Evolutionary conservation across 768 basidiomycete genomes (phyloP), one percentile per base, ranked within the genome.

Genomic region (Obba rivulosa): DNA sequence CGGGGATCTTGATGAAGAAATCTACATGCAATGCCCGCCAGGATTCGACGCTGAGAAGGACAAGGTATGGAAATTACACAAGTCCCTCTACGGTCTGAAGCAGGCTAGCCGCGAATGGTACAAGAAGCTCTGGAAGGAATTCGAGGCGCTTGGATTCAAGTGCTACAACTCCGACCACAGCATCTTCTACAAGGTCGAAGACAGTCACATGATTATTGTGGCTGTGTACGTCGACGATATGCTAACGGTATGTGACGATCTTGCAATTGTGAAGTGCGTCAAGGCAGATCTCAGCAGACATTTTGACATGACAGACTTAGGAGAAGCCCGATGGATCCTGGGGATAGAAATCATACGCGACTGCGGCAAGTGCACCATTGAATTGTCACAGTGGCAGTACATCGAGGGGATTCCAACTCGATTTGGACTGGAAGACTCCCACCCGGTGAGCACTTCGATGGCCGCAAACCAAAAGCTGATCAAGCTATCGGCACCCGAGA

Each of bases 11-110:
- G 18, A 46, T 1, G 50, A 66, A 24, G 57, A 59, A 5, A 71
- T 79, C 35, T 78, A 69, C 59, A 75, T 79, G 72, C 28, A 62
- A 8, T 65, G 69, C 41, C 70, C 73, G 1, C 64, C 62, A 0
- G 66, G 69, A 0, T 58, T 41, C 44, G 40, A 48, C 2, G 24
- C 34, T 51, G 55, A 48, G 37, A 35, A 59, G 2, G 61, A 70
- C 7, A 63, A 69, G 35, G 46, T 57, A 0, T 71, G 34, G 49
- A 20, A 31, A 17, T 41, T 50, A 35, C 45, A 4, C 38, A 71
- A 73, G 53, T 56, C 63, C 2, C 51, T 75, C 25, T 76, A 77
- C 57, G 69, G 75, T 8, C 64, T 77, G 8, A 69, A 71, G 51
- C 73, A 75, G 48, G 63, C 66, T 10, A 64, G 65, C 2, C 57